Conservation (phyloP, 192 early-diverging fungal genomes). For the Backusella psychrophila region DNA sequence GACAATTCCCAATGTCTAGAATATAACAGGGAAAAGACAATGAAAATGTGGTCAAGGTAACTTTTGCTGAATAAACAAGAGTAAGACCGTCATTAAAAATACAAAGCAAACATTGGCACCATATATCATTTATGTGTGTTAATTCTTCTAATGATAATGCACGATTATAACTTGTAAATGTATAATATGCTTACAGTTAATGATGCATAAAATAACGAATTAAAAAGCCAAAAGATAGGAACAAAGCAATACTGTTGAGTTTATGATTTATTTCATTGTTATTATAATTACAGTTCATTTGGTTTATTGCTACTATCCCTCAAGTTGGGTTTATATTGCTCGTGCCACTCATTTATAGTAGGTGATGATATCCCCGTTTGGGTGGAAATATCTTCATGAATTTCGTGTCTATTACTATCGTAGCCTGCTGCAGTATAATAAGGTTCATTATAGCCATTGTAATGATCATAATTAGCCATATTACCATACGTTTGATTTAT, state of each 20-base stretch:
- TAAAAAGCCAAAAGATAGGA: background rate
- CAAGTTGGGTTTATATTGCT: background rate
- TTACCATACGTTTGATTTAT: background rate
- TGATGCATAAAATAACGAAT: background rate
- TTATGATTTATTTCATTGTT: background rate
- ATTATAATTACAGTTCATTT: background rate
- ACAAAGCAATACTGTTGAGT: background rate
- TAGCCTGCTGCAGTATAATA: background rate
- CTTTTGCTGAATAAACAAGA: too few species aligned
- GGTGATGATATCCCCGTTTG: background rate
- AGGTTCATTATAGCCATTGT: background rate
- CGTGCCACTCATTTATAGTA: background rate
- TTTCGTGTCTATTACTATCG: background rate
- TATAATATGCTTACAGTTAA: too few species aligned
- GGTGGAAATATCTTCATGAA: background rate
- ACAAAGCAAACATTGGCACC: too few species aligned
- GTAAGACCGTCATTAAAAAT: too few species aligned
- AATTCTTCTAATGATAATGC: too few species aligned
- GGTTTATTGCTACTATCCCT: background rate
- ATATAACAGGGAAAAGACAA: too few species aligned
- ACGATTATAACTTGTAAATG: too few species aligned
- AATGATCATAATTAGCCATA: background rate
- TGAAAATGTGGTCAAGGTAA: too few species aligned
- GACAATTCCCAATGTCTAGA: too few species aligned
- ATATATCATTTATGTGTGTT: too few species aligned